Evolutionary conservation across 2,329 filamentous ascomycete genomes (phyloP).

Genomic region (Corynespora cassiicola): DNA sequence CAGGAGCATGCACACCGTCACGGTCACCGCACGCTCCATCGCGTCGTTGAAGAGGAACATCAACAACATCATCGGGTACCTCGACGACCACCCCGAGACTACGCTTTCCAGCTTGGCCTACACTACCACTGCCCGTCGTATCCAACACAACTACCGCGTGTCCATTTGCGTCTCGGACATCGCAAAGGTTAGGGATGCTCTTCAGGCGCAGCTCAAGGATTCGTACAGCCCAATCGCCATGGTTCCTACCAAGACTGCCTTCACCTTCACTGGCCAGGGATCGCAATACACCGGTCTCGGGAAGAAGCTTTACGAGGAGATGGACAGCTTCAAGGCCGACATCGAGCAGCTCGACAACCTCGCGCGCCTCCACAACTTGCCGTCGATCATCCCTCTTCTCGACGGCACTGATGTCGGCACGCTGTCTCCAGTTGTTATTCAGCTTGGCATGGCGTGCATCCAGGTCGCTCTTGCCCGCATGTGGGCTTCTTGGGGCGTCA

Average conservation of each 20-base stretch:
- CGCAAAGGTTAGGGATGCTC: constrained; percentile 52
- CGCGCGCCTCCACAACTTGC: constrained; percentile 53
- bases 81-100: constrained; percentile 53
- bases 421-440: constrained; percentile 58
- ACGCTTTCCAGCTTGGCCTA: constrained; percentile 58
- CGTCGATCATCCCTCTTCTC: constrained; percentile 57
- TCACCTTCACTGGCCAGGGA: constrained; percentile 61
- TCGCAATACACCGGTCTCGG: constrained; percentile 60
- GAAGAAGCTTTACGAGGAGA: constrained; percentile 57
- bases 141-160: constrained; percentile 61
- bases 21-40: constrained; percentile 59
- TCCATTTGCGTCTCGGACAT: constrained; percentile 56
- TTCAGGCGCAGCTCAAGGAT: constrained; percentile 57
- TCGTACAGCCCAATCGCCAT: constrained; percentile 60
- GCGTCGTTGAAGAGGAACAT: constrained; percentile 60
- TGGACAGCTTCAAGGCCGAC: constrained; percentile 56
- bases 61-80: constrained; percentile 53
- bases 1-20: constrained; percentile 54
- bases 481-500: constrained; percentile 61
- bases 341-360: constrained; percentile 58
- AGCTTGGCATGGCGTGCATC: constrained; percentile 61
- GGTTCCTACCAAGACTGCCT: constrained; percentile 58
- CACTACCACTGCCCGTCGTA: constrained; percentile 60
- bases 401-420: constrained; percentile 57
- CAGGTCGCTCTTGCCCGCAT: constrained; percentile 60